Conservation (phyloP, 2,329 filamentous ascomycete genomes). For the Colletotrichum sp. region DNA sequence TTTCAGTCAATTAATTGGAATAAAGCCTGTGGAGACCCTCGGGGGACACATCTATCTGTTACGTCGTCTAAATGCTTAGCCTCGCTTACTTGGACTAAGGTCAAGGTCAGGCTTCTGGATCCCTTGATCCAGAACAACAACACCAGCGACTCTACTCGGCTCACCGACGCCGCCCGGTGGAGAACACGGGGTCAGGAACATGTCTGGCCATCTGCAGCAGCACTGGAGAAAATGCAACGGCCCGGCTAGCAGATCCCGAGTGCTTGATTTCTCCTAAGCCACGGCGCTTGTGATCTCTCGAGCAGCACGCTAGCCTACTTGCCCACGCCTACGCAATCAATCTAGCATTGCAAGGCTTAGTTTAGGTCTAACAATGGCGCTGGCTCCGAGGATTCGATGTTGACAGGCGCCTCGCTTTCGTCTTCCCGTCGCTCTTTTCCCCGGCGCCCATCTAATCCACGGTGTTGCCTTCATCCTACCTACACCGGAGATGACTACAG, state of each 20-base stretch:
- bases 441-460: background rate
- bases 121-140: background rate
- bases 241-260: conserved; percentile 11
- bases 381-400: background rate
- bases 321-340: background rate
- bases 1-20: background rate
- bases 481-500: background rate
- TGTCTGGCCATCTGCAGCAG: conserved; percentile 6
- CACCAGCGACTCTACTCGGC: background rate
- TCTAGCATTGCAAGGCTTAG: background rate
- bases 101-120: background rate
- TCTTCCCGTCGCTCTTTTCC: background rate
- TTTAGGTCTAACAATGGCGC: background rate
- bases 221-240: conserved; percentile 1
- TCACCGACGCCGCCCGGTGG: conserved; percentile 1
- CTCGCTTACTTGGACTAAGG: background rate
- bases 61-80: conserved; percentile 21
- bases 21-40: background rate
- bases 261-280: background rate
- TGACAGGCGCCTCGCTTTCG: conserved; percentile 11
- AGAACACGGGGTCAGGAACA: background rate
- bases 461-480: background rate
- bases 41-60: conserved; percentile 1
- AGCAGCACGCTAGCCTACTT: background rate
- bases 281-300: background rate